phyloP scores from a whole-genome alignment of 495 filamentous ascomycete species.

The Paragyromitra xinjiangensis region DNA sequence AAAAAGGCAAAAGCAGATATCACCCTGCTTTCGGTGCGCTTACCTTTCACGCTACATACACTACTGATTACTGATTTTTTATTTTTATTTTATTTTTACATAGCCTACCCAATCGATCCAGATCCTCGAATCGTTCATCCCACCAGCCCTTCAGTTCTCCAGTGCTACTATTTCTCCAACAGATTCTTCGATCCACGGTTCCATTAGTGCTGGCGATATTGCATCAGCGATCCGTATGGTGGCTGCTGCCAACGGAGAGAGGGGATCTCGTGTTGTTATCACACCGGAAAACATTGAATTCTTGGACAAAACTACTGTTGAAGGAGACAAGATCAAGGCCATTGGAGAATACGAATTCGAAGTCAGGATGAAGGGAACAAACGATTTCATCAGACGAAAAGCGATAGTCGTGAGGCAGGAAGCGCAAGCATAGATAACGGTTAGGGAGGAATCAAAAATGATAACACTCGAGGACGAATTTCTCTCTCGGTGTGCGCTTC shows the following conservation, averaged over 20 bases:
- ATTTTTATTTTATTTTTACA: conserved; percentile 1
- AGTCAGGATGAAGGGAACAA: conserved; percentile 64
- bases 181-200: conserved; percentile 65
- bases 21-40: conserved; percentile 56
- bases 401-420: conserved; percentile 60
- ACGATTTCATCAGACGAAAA: conserved; percentile 60
- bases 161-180: conserved; percentile 62
- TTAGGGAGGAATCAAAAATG: conserved; percentile 9
- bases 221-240: conserved; percentile 62
- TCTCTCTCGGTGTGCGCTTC: conserved; percentile 26
- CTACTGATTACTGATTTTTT: neutral
- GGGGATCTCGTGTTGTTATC: conserved; percentile 64
- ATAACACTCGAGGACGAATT: conserved; percentile 3
- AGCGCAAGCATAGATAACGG: conserved; percentile 28
- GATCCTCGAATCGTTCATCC: conserved; percentile 63
- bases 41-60: conserved; percentile 1
- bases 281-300: conserved; percentile 66
- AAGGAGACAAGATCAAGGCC: conserved; percentile 64
- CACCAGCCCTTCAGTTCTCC: conserved; percentile 64
- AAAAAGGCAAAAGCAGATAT: conserved; percentile 50
- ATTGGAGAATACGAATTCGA: conserved; percentile 67
- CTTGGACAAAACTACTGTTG: conserved; percentile 57
- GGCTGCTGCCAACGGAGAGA: conserved; percentile 61
- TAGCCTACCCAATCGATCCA: conserved; percentile 64
- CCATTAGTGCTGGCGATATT: conserved; percentile 67